Percentiles rank a stretch among this genome's conserved stretches.
Evolutionary conservation across 2,329 filamentous ascomycete species (phyloP).

Genomic region (Aspergillus sp.): DNA sequence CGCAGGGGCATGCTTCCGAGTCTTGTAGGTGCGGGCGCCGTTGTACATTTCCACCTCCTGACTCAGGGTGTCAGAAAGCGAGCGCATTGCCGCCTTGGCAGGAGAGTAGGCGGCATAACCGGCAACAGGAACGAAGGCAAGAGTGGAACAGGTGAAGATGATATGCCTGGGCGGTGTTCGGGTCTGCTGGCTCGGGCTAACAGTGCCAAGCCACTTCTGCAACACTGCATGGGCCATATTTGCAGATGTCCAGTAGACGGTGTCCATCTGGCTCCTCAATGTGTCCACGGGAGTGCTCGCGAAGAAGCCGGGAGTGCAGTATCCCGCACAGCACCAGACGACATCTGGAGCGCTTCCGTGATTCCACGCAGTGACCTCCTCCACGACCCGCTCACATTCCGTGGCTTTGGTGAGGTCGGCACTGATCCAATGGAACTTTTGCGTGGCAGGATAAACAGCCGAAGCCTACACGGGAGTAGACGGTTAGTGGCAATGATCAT

Average conservation of each 20-base stretch:
- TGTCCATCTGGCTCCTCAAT: conserved; percentile 72
- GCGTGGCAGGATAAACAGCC: conserved; percentile 55
- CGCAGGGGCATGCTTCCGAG: conserved; percentile 36
- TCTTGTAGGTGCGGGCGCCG: conserved; percentile 41
- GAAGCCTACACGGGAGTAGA: conserved; percentile 41
- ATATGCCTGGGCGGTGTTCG: conserved; percentile 54
- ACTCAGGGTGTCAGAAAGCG: conserved; percentile 69
- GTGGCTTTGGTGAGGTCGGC: conserved; percentile 66
- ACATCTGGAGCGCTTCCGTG: conserved; percentile 63
- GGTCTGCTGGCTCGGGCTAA: conserved; percentile 20
- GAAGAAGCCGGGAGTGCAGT: conserved; percentile 65
- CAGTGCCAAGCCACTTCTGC: conserved; percentile 57
- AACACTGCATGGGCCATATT: conserved; percentile 79
- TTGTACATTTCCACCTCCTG: conserved; percentile 85
- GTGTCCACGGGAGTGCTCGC: conserved; percentile 59
- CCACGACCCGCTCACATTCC: conserved; percentile 61
- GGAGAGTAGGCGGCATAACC: conserved; percentile 81
- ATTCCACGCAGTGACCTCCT: conserved; percentile 72
- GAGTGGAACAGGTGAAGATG: conserved; percentile 73
- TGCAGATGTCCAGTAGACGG: conserved; percentile 79
- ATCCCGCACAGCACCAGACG: conserved; percentile 83
- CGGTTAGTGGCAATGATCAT: conserved; percentile 8
- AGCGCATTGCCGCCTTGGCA: conserved; percentile 74
- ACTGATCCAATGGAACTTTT: conserved; percentile 74
- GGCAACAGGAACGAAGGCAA: conserved; percentile 65